Base-by-base conservation (phyloP, 2,329 filamentous ascomycete species). In the Colletotrichum phormii region DNA sequence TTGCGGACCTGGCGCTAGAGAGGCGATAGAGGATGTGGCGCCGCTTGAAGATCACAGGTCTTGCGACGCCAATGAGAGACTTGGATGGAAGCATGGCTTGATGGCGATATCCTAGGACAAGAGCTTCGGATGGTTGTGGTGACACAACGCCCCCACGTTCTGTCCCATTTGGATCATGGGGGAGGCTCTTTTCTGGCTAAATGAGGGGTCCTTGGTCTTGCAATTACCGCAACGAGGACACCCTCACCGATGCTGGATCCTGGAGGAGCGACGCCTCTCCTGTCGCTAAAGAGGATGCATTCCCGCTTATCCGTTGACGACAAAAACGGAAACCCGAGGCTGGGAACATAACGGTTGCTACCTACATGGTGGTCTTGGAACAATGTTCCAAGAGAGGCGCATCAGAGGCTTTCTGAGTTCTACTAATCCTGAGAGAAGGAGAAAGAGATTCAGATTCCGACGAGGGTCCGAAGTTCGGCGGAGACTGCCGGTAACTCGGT, bases 281-380 rank as follows among this genome's bases (percentile, higher is more conserved):
- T 35, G 46, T 62, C 31, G 51, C 71, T 46, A 18, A 6, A 35
- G 54, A 58, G 69, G 65, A 71, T 63, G 35, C 12, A 54, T 73
- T 73, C 73, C 73, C 71, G 71, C n/a, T 46, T 67, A 71, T 73
- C 73, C 73, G 73, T 64, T 26, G 33, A 67, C 13, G n/a, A 13
- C 1, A 51, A 51, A 24, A 31, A 62, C 57, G 49, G 15, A 29
- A 37, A 18, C 46, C n/a, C 24, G 26, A 22, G 15, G 24, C 15
- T 37, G 51, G 53, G 18, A 49, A 49, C 42, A 49, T 22, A 49
- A 49, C 18, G 18, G 18, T 7, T 22, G 42, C 42, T 49, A 49
- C 37, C 42, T 49, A 49, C 37, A 49, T 49, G 18, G 18, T 9
- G 18, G 42, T 18, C 18, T 9, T 49, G 42, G 18, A 49, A 49